Conservation (phyloP, 2,329 filamentous ascomycete species). For the Fusarium nisikadoi region DNA sequence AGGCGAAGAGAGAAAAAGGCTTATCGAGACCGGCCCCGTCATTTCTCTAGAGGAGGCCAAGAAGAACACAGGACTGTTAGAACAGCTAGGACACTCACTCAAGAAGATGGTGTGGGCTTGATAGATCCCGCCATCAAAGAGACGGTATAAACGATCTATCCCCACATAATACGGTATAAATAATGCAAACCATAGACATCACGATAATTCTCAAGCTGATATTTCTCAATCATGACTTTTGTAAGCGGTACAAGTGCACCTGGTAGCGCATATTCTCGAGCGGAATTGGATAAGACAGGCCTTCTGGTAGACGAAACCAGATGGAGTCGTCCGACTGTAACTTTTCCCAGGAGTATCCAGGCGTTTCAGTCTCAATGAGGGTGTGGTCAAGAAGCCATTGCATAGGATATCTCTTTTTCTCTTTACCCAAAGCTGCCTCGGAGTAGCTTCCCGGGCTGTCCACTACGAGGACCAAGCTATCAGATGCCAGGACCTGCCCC, state of each 20-base stretch:
- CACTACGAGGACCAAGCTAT: slow-evolving; percentile 81
- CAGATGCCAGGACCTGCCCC: slow-evolving; percentile 65
- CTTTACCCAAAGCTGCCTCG: slow-evolving; percentile 75
- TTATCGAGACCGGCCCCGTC: slow-evolving; percentile 73
- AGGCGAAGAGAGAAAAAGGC: slow-evolving; percentile 56
- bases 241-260: slow-evolving; percentile 78
- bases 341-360: slow-evolving; percentile 73
- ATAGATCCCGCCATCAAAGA: slow-evolving; percentile 27
- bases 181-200: slow-evolving; percentile 34
- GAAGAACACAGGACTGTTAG: slow-evolving; percentile 85
- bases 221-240: slow-evolving; percentile 35
- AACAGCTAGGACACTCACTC: slow-evolving; percentile 87
- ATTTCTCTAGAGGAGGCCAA: slow-evolving; percentile 87
- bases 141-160: slow-evolving; percentile 13
- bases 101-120: slow-evolving; percentile 92
- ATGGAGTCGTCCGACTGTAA: slow-evolving; percentile 78
- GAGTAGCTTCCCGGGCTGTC: slow-evolving; percentile 96
- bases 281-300: slow-evolving; percentile 80
- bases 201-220: slow-evolving; percentile 6
- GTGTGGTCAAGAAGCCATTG: slow-evolving; percentile 90
- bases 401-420: slow-evolving; percentile 83
- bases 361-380: slow-evolving; percentile 62
- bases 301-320: slow-evolving; percentile 82
- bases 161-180: slow-evolving; percentile 14
- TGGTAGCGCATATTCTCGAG: slow-evolving; percentile 97